Conservation (phyloP, 495 filamentous ascomycete species). For the Penicillium paradoxum region DNA sequence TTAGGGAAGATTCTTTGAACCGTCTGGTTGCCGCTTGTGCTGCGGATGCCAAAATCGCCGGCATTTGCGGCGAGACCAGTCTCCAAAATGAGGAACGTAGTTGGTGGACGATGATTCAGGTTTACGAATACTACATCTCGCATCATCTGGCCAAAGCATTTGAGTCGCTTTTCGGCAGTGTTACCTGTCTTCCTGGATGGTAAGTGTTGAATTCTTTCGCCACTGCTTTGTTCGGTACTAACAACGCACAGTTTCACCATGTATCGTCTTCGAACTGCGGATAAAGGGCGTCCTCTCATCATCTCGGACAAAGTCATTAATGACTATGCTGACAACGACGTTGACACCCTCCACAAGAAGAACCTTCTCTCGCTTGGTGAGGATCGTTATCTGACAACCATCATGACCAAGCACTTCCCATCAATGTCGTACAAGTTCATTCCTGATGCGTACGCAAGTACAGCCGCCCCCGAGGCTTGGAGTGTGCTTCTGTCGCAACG, state of each 20-base stretch:
- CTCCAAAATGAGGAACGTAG: constrained; percentile 88
- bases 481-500: constrained; percentile 87
- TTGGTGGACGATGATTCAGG: constrained; percentile 99
- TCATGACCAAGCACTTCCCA: constrained; percentile 98
- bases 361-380: constrained; percentile 92
- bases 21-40: constrained; percentile 88
- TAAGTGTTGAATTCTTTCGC: constrained; percentile 54
- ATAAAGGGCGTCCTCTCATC: constrained; percentile 86
- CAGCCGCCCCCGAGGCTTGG: constrained; percentile 91
- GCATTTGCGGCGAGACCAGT: constrained; percentile 96
- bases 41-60: constrained; percentile 91
- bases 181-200: constrained; percentile 98
- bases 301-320: constrained; percentile 80
- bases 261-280: constrained; percentile 92
- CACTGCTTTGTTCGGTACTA: constrained; percentile 17
- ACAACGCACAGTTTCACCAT: constrained; percentile 78
- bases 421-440: constrained; percentile 95
- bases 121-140: constrained; percentile 97
- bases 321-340: constrained; percentile 80
- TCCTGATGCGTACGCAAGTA: constrained; percentile 84
- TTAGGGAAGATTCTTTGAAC: constrained; percentile 87
- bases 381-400: constrained; percentile 93
- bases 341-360: constrained; percentile 98
- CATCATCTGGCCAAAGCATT: constrained; percentile 93
- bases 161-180: constrained; percentile 90